These are phyloP conservation scores for Penicillium soppii DNA, from an alignment of 495 filamentous ascomycete genomes.

Conservation along the genomic window DNA sequence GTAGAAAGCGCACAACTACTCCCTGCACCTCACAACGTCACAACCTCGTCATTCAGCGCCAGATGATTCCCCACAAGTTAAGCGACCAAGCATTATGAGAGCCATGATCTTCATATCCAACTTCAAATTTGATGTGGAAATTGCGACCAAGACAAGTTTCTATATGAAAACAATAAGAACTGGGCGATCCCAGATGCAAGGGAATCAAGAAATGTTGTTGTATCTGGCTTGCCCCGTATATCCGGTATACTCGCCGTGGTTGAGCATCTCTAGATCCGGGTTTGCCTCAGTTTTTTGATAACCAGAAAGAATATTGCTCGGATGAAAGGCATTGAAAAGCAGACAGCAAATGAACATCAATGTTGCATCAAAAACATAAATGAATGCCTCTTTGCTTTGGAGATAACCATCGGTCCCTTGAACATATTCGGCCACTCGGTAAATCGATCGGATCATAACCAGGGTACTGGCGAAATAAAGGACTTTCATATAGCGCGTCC, in stretches of 20 bases:
- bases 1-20: too few species aligned
- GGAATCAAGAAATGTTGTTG: not conserved
- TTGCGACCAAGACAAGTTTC: too few species aligned
- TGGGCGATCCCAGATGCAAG: not conserved
- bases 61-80: too few species aligned
- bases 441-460: slow-evolving; percentile 61
- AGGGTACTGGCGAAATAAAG: slow-evolving; percentile 52
- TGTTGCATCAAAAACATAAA: slow-evolving; percentile 50
- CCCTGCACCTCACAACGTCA: too few species aligned
- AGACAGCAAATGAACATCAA: slow-evolving; percentile 37
- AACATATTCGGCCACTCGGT: slow-evolving; percentile 61
- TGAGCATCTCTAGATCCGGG: slow-evolving; percentile 15
- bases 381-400: slow-evolving; percentile 52
- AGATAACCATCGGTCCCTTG: slow-evolving; percentile 52
- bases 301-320: slow-evolving; percentile 11
- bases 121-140: too few species aligned
- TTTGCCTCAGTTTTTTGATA: not conserved
- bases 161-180: too few species aligned
- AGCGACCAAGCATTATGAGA: too few species aligned
- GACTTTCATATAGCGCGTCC: slow-evolving; percentile 46
- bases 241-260: not conserved
- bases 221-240: not conserved
- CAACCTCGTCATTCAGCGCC: too few species aligned
- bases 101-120: too few species aligned
- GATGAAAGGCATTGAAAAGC: slow-evolving; percentile 40